Base-by-base conservation (phyloP, 129 eudicot genomes). In the Escallonia rubra region DNA sequence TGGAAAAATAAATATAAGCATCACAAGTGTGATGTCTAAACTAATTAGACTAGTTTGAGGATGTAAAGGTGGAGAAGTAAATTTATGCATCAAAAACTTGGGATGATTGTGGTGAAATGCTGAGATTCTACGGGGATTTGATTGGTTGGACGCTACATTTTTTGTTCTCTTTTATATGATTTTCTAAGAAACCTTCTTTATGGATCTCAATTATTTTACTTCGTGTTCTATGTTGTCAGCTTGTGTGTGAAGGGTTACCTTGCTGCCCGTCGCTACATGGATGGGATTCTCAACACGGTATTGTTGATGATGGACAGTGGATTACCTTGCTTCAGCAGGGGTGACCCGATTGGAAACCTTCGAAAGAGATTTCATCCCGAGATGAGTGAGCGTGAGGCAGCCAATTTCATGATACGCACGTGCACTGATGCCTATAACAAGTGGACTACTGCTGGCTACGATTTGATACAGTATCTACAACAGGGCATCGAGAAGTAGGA, bases 361-460 rank as follows among this genome's bases (percentile, higher is more conserved):
- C 75, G 99, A 48, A 94, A 94, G 78, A 81, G 99, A 70, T 94
- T 94, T 69, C 96, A 87, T 67, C 99, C 97, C 0, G 99, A 94
- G 74, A 94, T 94, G 99, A 90, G 90, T 12, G 97, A 94, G 57
- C 86, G 97, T 8, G 97, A 94, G 73, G 99, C 99, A 8, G 96
- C 99, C 45, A 87, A 82, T 74, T 94, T 86, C 75, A 94, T 94
- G 99, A 94, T 94, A 58, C 90, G 84, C 5, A 82, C 71, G 16
- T 94, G 99, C 73, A 83, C 86, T 3, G 99, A 94, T 74, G 97
- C 99, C 44, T 94, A 94, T 67, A 92, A 94, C 63, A 94, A 94
- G 70, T 94, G 99, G 99, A 82, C 93, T 4, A 94, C 99, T 64
- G 99, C 99, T 38, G 99, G 99, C 44, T 94, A 94, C 71, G 99